Conservation (phyloP, 768 basidiomycete species). For the Agrocybe pediades region DNA sequence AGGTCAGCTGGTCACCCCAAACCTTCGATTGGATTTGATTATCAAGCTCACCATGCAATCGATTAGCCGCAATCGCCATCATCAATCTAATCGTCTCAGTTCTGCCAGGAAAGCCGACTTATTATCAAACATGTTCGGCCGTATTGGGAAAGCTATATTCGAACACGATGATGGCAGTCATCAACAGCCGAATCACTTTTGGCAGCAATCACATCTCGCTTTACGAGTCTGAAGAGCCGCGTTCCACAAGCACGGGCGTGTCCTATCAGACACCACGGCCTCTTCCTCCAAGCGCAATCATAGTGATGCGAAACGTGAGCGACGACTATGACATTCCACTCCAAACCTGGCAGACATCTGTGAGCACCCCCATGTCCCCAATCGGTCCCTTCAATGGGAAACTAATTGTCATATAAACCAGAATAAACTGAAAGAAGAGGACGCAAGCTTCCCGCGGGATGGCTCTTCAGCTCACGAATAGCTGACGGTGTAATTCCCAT, state of each 20-base stretch:
- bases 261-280: background rate
- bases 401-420: no score
- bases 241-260: background rate
- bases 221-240: no score
- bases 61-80: constrained; percentile 3
- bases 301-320: background rate
- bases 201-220: no score
- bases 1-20: background rate
- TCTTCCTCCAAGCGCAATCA: background rate
- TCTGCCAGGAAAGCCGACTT: constrained; percentile 4
- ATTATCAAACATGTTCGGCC: constrained; percentile 7
- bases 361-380: no score
- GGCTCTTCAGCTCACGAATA: no score
- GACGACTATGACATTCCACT: background rate
- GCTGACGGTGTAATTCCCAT: no score
- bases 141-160: constrained; percentile 16
- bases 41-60: no score
- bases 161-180: constrained; percentile 17
- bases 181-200: constrained; percentile 13
- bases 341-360: background rate
- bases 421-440: no score
- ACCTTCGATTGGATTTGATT: background rate
- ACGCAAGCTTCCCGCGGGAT: no score
- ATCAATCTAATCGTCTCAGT: constrained; percentile 6
- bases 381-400: no score